phyloP scores from a whole-genome alignment of 2,329 filamentous ascomycete genomes.

The Rugonectria rugulosa region DNA sequence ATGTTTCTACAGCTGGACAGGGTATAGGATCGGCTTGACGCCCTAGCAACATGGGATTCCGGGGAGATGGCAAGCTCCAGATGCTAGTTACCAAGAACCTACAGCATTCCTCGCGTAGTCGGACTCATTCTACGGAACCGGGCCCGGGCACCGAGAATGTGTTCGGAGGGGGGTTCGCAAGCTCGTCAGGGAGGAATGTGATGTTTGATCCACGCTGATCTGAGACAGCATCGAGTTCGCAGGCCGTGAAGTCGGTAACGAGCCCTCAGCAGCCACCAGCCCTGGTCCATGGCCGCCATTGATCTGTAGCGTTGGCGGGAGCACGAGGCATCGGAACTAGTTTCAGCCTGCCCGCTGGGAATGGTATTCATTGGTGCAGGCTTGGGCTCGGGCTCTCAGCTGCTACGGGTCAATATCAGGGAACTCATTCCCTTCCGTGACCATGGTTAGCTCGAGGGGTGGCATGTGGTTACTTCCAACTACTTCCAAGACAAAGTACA shows the following conservation, averaged over 20 bases:
- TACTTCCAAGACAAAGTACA: too few species aligned
- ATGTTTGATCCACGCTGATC: constrained; percentile 10
- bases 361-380: constrained; percentile 27
- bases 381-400: constrained; percentile 26
- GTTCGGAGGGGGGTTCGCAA: constrained; percentile 24
- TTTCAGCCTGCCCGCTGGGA: constrained; percentile 32
- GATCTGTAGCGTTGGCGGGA: background rate
- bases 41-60: constrained; percentile 29
- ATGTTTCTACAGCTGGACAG: constrained; percentile 19
- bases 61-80: constrained; percentile 16
- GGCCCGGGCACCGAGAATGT: constrained; percentile 35
- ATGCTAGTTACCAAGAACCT: constrained; percentile 23
- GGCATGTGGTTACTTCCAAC: too few species aligned
- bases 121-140: constrained; percentile 30
- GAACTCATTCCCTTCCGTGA: constrained; percentile 30
- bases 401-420: constrained; percentile 26
- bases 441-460: background rate
- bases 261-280: too few species aligned
- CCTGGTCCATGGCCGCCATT: background rate
- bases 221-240: constrained; percentile 23
- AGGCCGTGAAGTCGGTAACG: constrained; percentile 6
- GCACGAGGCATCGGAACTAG: constrained; percentile 8
- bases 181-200: constrained; percentile 30
- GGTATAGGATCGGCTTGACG: constrained; percentile 27
- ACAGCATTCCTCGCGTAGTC: constrained; percentile 34